These are phyloP conservation scores for Saccharomycopsis lassenensis DNA, from an alignment of 805 yeast genomes.

Conservation along the genomic window DNA sequence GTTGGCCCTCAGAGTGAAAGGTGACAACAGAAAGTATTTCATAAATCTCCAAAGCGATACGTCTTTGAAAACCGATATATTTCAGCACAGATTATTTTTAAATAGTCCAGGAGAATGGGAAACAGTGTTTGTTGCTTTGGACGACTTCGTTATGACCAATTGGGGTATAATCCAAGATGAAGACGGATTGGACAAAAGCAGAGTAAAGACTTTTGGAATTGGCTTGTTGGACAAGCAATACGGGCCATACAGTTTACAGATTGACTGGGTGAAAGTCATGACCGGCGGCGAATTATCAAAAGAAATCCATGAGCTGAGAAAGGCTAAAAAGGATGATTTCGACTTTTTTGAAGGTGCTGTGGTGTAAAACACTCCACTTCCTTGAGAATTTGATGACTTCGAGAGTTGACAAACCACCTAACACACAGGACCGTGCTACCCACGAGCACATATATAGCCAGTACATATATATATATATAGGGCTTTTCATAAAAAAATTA, in stretches of 20 bases:
- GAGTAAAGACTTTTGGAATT: conserved; percentile 63
- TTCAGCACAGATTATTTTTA: conserved; percentile 70
- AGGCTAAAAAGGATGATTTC: conserved; percentile 1
- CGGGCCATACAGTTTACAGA: conserved; percentile 60
- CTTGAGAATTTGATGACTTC: too few species aligned
- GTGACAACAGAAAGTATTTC: conserved; percentile 62
- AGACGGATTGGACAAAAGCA: conserved; percentile 45
- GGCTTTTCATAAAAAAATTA: too few species aligned
- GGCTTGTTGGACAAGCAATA: conserved; percentile 69
- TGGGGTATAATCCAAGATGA: conserved; percentile 62
- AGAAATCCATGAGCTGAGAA: conserved; percentile 27
- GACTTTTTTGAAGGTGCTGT: conserved; percentile 10
- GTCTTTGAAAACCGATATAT: conserved; percentile 65
- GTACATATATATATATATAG: too few species aligned
- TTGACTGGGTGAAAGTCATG: conserved; percentile 66
- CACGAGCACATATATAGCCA: too few species aligned
- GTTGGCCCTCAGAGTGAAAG: conserved; percentile 59
- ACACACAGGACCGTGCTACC: too few species aligned
- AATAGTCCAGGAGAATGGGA: conserved; percentile 74
- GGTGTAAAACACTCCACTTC: too few species aligned
- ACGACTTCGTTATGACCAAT: conserved; percentile 73
- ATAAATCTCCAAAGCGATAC: conserved; percentile 77
- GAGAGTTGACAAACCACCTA: too few species aligned
- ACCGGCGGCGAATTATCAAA: conserved; percentile 41
- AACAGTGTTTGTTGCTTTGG: conserved; percentile 65